These are phyloP conservation scores for Fomitopsis palustris DNA, from an alignment of 1,284 basidiomycete genomes.

Conservation along the genomic window DNA sequence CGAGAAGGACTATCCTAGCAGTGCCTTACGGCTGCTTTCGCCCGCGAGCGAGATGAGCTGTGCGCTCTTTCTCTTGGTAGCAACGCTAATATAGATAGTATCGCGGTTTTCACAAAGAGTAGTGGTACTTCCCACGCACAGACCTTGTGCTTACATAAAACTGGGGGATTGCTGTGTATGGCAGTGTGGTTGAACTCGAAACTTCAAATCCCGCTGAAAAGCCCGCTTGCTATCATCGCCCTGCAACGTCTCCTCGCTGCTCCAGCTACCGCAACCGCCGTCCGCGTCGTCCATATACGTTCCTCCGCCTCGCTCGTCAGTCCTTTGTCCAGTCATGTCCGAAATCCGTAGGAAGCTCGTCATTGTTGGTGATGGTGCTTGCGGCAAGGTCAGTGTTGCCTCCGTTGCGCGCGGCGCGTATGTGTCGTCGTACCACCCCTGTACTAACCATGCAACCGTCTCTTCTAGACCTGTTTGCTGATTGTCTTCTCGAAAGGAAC, in stretches of 20 bases:
- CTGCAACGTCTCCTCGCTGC: slow-evolving; percentile 19
- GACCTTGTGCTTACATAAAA: slow-evolving; percentile 22
- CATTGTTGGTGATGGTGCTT: slow-evolving; percentile 58
- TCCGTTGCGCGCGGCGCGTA: neutral
- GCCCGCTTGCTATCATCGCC: slow-evolving; percentile 26
- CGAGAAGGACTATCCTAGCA: neutral
- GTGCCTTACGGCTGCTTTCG: neutral
- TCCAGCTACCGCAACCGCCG: slow-evolving; percentile 12
- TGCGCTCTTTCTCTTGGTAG: neutral
- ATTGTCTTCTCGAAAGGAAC: slow-evolving; percentile 71
- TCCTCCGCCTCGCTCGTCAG: slow-evolving; percentile 7
- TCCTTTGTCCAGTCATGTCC: slow-evolving; percentile 30
- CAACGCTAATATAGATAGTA: neutral
- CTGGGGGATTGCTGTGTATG: slow-evolving; percentile 24
- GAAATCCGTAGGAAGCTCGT: slow-evolving; percentile 53
- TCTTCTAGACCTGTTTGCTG: slow-evolving; percentile 49
- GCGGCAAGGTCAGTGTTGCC: slow-evolving; percentile 42
- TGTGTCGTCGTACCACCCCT: slow-evolving; percentile 13
- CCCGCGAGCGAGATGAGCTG: neutral
- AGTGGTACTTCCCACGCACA: slow-evolving; percentile 21
- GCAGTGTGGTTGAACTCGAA: slow-evolving; percentile 18
- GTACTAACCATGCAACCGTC: slow-evolving; percentile 16
- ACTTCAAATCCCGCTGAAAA: slow-evolving; percentile 27
- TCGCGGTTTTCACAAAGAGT: neutral
- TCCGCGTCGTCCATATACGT: slow-evolving; percentile 14